These are phyloP conservation scores for Boechera stricta DNA, from an alignment of 345 rosid genomes.

Conservation along the genomic window DNA sequence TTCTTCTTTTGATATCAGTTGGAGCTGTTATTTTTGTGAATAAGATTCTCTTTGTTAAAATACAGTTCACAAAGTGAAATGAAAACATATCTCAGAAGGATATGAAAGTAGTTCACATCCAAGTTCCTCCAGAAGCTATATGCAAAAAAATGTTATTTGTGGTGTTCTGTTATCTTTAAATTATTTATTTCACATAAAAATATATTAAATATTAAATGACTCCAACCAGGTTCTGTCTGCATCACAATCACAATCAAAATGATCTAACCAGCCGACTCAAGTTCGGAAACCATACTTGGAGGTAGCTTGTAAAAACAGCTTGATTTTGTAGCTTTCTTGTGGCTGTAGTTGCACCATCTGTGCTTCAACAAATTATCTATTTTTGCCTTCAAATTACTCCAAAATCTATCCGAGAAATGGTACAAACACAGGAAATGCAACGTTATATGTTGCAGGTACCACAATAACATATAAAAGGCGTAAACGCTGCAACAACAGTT, in stretches of 20 bases:
- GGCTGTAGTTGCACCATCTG: not conserved
- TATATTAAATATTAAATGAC: too few relatives aligned
- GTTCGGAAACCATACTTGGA: not conserved
- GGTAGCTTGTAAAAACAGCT: not conserved
- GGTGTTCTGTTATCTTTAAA: too few relatives aligned
- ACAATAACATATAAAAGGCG: not conserved
- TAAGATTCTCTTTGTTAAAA: too few relatives aligned
- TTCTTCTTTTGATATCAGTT: too few relatives aligned
- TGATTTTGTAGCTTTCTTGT: not conserved
- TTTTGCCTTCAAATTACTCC: slow-evolving; percentile 22
- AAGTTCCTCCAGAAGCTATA: too few relatives aligned
- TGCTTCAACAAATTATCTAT: slow-evolving; percentile 14
- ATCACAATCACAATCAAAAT: not conserved
- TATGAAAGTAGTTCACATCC: too few relatives aligned
- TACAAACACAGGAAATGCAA: slow-evolving; percentile 22
- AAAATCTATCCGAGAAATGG: slow-evolving; percentile 23
- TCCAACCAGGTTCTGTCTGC: not conserved
- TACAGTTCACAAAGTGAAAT: too few relatives aligned
- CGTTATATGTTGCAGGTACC: slow-evolving; percentile 10
- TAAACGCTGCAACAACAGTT: slow-evolving; percentile 31
- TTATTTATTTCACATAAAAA: not conserved
- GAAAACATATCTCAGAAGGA: too few relatives aligned
- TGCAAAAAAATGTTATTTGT: too few relatives aligned
- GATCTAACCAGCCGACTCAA: not conserved
- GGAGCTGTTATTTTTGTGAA: too few relatives aligned